Evolutionary conservation across 208 protist species (phyloP).

Genomic region (Blastocrithidia nonstop): DNA sequence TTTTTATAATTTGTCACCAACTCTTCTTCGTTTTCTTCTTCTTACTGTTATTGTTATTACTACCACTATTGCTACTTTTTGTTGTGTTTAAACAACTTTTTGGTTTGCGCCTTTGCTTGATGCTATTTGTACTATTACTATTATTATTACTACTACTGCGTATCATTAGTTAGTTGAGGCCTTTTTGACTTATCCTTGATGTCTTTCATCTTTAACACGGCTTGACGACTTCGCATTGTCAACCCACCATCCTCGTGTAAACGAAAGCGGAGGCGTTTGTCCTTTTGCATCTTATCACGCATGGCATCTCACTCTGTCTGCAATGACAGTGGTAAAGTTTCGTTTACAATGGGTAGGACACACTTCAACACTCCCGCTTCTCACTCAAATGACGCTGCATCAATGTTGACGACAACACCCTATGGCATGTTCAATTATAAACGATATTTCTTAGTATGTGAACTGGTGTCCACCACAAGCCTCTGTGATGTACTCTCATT

Average conservation of each 20-base stretch:
- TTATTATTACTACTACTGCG: conserved; percentile 1
- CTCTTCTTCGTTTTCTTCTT: conserved; percentile 3
- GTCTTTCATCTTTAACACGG: conserved; percentile 27
- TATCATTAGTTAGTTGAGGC: background rate
- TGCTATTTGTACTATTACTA: background rate
- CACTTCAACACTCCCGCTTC: conserved; percentile 45
- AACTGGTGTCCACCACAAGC: conserved; percentile 60
- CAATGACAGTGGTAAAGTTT: conserved; percentile 24
- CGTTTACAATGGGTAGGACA: conserved; percentile 47
- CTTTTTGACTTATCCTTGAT: background rate
- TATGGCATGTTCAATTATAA: conserved; percentile 58
- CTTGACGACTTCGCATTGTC: conserved; percentile 52
- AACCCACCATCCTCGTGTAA: conserved; percentile 54
- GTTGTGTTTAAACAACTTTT: no score
- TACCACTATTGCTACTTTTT: conserved; percentile 1
- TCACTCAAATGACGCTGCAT: conserved; percentile 33
- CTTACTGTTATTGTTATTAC: conserved; percentile 3
- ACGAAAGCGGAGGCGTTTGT: conserved; percentile 59
- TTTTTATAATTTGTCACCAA: background rate
- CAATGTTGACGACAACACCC: conserved; percentile 28
- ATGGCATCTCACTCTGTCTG: conserved; percentile 29
- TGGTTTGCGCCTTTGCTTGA: no score
- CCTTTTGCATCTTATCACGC: conserved; percentile 29
- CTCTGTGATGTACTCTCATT: conserved; percentile 23
- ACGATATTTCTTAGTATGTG: conserved; percentile 71